A percentile compares a stretch with the other conserved stretches of the same genome.
phyloP scores from a whole-genome alignment of 352 stramenopile species.

The Elongisporangium prolatum region DNA sequence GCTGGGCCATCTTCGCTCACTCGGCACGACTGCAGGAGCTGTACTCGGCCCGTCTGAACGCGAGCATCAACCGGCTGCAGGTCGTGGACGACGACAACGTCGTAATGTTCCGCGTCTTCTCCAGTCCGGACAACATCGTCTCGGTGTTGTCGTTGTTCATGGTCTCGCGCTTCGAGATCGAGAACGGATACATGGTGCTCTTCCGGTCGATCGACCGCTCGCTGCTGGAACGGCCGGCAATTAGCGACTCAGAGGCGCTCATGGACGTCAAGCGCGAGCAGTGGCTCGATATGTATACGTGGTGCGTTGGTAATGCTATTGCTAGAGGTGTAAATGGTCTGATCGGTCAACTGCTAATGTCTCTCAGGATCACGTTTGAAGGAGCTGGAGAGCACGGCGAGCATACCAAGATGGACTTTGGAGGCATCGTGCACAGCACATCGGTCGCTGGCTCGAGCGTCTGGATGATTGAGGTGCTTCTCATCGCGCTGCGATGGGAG shows the following conservation, averaged over 20 bases:
- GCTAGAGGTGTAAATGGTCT: slow-evolving; percentile 2
- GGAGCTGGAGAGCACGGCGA: slow-evolving; percentile 19
- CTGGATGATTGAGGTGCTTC: slow-evolving; percentile 67
- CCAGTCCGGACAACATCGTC: slow-evolving; percentile 10
- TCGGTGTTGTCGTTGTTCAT: slow-evolving; percentile 47
- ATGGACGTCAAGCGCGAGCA: slow-evolving; percentile 10
- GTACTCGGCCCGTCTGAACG: slow-evolving; percentile 42
- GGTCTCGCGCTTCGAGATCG: slow-evolving; percentile 31
- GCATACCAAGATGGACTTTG: slow-evolving; percentile 40
- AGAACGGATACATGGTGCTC: slow-evolving; percentile 32
- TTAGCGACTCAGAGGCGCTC: not conserved
- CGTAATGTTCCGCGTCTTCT: slow-evolving; percentile 48
- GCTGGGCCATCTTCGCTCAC: slow-evolving; percentile 34
- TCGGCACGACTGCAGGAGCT: slow-evolving; percentile 21
- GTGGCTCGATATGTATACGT: slow-evolving; percentile 65
- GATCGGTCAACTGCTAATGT: not conserved
- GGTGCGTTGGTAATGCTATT: slow-evolving; percentile 27
- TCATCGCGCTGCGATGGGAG: slow-evolving; percentile 59
- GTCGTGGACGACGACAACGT: slow-evolving; percentile 62
- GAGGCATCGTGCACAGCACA: slow-evolving; percentile 36
- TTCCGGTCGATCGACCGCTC: slow-evolving; percentile 37
- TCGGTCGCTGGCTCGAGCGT: slow-evolving; percentile 31
- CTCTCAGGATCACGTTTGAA: slow-evolving; percentile 41
- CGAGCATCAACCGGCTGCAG: slow-evolving; percentile 38
- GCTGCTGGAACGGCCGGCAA: slow-evolving; percentile 2